Evolutionary conservation across 805 yeast genomes (phyloP).

Genomic region (Cyberlindnera bimundalis): DNA sequence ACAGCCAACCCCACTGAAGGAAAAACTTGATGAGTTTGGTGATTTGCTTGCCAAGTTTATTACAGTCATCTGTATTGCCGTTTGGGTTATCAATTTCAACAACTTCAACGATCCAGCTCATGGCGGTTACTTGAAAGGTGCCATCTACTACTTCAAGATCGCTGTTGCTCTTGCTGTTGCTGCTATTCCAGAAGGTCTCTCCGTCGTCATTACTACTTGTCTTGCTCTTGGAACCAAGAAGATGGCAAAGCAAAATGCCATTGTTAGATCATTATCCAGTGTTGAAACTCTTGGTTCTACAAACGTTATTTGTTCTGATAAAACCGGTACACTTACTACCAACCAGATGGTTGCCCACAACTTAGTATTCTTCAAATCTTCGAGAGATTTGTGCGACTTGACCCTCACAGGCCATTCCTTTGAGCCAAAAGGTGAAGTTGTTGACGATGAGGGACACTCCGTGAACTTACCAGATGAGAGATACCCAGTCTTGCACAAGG

Average conservation of each 20-base stretch:
- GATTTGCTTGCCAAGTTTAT: constrained; percentile 40
- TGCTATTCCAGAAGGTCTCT: constrained; percentile 52
- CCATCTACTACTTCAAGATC: constrained; percentile 47
- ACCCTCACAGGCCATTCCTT: constrained; percentile 38
- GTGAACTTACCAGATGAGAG: constrained; percentile 33
- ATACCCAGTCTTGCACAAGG: constrained; percentile 32
- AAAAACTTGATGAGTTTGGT: constrained; percentile 37
- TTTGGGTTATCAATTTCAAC: constrained; percentile 41
- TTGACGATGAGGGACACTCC: constrained; percentile 24
- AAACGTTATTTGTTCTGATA: constrained; percentile 44
- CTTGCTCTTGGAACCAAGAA: constrained; percentile 46
- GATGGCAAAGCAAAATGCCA: constrained; percentile 46
- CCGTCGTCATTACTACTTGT: constrained; percentile 50
- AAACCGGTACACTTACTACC: constrained; percentile 48
- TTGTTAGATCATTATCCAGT: constrained; percentile 44
- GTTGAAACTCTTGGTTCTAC: constrained; percentile 61
- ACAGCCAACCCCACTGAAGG: constrained; percentile 35
- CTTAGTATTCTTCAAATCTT: constrained; percentile 31
- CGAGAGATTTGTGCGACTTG: constrained; percentile 30
- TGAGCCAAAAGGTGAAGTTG: constrained; percentile 27
- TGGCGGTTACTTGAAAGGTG: constrained; percentile 42
- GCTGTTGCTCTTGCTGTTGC: constrained; percentile 50
- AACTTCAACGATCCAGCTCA: constrained; percentile 41
- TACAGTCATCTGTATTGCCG: constrained; percentile 44
- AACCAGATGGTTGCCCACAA: constrained; percentile 44